phyloP scores from a whole-genome alignment of 75 land plant species.

The Pinus tabuliformis region DNA sequence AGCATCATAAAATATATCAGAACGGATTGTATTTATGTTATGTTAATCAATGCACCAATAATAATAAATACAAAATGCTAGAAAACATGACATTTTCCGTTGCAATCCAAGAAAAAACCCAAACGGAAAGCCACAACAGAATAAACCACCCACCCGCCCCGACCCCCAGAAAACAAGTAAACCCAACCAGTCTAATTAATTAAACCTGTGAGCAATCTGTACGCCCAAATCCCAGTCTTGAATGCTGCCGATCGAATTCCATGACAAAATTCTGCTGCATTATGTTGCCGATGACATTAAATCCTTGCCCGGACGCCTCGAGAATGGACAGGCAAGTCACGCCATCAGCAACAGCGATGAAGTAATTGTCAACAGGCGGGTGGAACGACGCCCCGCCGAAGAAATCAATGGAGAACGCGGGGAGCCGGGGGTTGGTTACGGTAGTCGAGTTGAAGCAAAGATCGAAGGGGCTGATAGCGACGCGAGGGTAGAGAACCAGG shows the following conservation, averaged over 20 bases:
- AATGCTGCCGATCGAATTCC: conserved; percentile 46
- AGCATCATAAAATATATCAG: too few relatives aligned
- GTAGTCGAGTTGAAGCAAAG: conserved; percentile 45
- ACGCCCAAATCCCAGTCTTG: conserved; percentile 51
- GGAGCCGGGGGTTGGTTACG: conserved; percentile 8
- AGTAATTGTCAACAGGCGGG: conserved; percentile 55
- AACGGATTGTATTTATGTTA: too few relatives aligned
- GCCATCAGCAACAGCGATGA: conserved; percentile 35
- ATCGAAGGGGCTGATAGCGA: conserved; percentile 21
- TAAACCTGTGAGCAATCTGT: conserved; percentile 31
- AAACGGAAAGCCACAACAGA: too few relatives aligned
- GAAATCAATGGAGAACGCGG: conserved; percentile 35
- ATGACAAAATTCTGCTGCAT: conserved; percentile 75
- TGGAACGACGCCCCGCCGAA: conserved; percentile 38
- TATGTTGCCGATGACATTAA: conserved; percentile 69
- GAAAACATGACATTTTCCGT: too few relatives aligned
- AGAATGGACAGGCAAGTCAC: conserved; percentile 54
- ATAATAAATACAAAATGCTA: too few relatives aligned
- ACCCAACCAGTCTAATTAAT: too few relatives aligned
- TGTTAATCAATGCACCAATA: too few relatives aligned
- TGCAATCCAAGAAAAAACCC: too few relatives aligned
- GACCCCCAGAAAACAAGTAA: too few relatives aligned
- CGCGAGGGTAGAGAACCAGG: conserved; percentile 20
- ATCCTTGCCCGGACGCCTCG: conserved; percentile 21
- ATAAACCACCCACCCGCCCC: too few relatives aligned